These are phyloP conservation scores for Oidiodendron maius DNA, from an alignment of 495 filamentous ascomycete genomes.

Conservation along the genomic window DNA sequence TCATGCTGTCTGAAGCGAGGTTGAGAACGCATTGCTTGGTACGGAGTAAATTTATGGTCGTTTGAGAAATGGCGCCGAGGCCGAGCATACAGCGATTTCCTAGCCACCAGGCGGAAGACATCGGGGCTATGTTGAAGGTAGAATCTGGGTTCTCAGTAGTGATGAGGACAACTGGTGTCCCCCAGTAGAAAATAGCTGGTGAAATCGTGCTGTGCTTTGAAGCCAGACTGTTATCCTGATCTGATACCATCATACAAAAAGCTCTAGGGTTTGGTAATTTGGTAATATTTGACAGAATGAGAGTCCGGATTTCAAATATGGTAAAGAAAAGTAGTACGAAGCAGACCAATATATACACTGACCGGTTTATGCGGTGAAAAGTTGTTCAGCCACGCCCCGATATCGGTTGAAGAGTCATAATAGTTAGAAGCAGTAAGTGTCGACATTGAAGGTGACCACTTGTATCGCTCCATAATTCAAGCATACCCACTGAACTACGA, in stretches of 20 bases:
- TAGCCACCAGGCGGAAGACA: conserved; percentile 44
- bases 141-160: conserved; percentile 37
- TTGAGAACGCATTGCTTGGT: conserved; percentile 40
- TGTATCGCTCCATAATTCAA: no score
- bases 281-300: no score
- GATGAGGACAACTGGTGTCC: conserved; percentile 37
- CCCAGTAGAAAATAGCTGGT: conserved; percentile 42
- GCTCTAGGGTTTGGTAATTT: no score
- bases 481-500: no score
- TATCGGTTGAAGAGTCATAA: no score
- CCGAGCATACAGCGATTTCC: conserved; percentile 39
- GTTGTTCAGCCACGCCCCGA: no score
- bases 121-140: conserved; percentile 34
- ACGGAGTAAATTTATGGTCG: conserved; percentile 35
- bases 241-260: conserved; percentile 10
- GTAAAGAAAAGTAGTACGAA: no score
- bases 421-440: no score
- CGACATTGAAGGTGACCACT: no score
- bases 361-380: no score
- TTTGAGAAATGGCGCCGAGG: conserved; percentile 31
- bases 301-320: no score
- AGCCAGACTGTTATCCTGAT: not conserved
- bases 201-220: conserved; percentile 29
- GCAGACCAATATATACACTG: no score
- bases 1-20: conserved; percentile 34